Evolutionary conservation across 2,329 filamentous ascomycete species (phyloP), one percentile per base, ranked within the genome.

Genomic region (Rosellinia necatrix): DNA sequence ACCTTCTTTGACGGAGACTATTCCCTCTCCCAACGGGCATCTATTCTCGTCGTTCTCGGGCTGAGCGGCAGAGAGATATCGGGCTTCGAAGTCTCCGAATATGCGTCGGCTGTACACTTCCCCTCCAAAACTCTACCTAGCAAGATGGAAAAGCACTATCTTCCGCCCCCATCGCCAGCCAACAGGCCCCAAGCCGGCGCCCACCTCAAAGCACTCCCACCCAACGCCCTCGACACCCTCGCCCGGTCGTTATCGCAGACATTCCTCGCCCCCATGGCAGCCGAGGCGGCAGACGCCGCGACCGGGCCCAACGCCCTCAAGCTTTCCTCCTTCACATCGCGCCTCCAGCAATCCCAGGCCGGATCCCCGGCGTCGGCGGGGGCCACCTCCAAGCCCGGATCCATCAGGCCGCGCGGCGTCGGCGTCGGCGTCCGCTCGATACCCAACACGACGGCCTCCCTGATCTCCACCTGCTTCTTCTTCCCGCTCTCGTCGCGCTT

Each of bases 1-100:
- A 88, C 89, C 0, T 96, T 94, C 70, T 97, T 97, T 70, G 88
- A 91, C 37, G 92, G 92, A 13, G 94, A 99, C 69, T 92, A 94
- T 72, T 96, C 92, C 0, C 77, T 97, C 32, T 84, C 87, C 0
- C 93, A 97, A 70, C 83, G 94, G 34, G 90, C 89, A 6, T 85
- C 89, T 0, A 81, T 97, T 32, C 85, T 99, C 49, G 88, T 91
- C 17, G 87, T 90, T 0, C 76, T 99, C 3, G 93, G 92, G 0
- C 76, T 99, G 0, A 85, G 89, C 25, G 90, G 90, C 2, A 84
- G 93, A 56, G 92, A 97, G 72, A 74, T 99, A 8, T 91, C 91
- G 1, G 92, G 94, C 0, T 85, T 90, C 62, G 85, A 89, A 42
- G 75, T 77, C 6, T 83, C 81, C 0, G 77, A 80, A 6, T 78